Conservation (phyloP, 106 monocot genomes). For the Dendrobium huoshanense region DNA sequence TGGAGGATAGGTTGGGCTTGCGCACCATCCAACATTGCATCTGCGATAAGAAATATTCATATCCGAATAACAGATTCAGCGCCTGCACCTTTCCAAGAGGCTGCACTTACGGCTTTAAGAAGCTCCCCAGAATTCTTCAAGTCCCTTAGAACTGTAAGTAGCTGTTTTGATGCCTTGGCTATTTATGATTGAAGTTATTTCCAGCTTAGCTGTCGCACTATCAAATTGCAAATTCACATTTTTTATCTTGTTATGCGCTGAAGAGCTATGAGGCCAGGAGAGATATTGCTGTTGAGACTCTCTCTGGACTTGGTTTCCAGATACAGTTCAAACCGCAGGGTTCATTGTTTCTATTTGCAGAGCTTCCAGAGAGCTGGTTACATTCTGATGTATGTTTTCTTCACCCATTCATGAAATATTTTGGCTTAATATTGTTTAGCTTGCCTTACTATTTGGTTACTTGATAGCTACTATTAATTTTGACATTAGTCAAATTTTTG, state of each 20-base stretch:
- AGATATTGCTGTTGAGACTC: conserved; percentile 41
- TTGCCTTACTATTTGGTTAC: neutral
- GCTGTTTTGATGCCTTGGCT: neutral
- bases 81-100: conserved; percentile 95
- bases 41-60: conserved; percentile 82
- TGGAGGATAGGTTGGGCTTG: conserved; percentile 97
- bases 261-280: conserved; percentile 83
- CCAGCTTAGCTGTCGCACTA: neutral
- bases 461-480: too few species aligned
- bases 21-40: conserved; percentile 55
- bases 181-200: neutral
- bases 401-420: neutral
- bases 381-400: conserved; percentile 61
- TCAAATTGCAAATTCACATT: neutral
- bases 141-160: conserved; percentile 51
- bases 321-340: conserved; percentile 69
- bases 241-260: neutral
- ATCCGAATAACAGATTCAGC: conserved; percentile 83
- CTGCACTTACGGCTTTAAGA: conserved; percentile 68
- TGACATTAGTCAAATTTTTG: too few species aligned
- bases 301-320: conserved; percentile 50
- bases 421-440: neutral
- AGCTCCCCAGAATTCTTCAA: conserved; percentile 43
- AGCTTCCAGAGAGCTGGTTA: conserved; percentile 50
- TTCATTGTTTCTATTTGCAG: conserved; percentile 70